Conservation (phyloP, 108 stramenopile genomes). For the Discostella stelligeroides region DNA sequence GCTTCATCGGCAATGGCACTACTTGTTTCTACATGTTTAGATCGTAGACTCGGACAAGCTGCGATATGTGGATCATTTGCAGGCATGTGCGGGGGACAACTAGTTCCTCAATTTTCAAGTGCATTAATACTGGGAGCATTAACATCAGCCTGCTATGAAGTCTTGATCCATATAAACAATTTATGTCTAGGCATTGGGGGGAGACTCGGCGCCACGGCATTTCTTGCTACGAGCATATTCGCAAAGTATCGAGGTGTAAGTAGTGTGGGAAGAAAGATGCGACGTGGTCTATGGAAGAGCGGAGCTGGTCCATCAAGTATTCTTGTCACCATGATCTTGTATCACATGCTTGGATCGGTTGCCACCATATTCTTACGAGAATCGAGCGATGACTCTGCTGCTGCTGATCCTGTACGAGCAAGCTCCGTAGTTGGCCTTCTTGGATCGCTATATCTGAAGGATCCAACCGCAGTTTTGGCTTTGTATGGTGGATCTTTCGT, state of each 20-base stretch:
- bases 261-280: slow-evolving; percentile 40
- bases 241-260: slow-evolving; percentile 50
- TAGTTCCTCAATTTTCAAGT: slow-evolving; percentile 27
- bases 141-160: slow-evolving; percentile 52
- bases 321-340: slow-evolving; percentile 42
- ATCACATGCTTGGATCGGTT: slow-evolving; percentile 55
- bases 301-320: slow-evolving; percentile 28
- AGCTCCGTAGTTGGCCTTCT: slow-evolving; percentile 58
- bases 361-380: slow-evolving; percentile 67
- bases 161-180: slow-evolving; percentile 52
- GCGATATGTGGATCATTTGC: slow-evolving; percentile 68
- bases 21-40: slow-evolving; percentile 44
- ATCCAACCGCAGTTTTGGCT: slow-evolving; percentile 51
- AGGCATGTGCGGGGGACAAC: slow-evolving; percentile 54
- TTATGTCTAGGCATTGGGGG: slow-evolving; percentile 53
- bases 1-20: slow-evolving; percentile 51
- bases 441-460: slow-evolving; percentile 50
- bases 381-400: slow-evolving; percentile 55
- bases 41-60: slow-evolving; percentile 55
- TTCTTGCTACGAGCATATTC: slow-evolving; percentile 51
- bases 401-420: slow-evolving; percentile 64
- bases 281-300: slow-evolving; percentile 37
- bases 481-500: slow-evolving; percentile 69
- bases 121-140: slow-evolving; percentile 40
- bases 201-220: slow-evolving; percentile 58